Conservation (phyloP, 75 land plant genomes). For the Azolla pinnata region DNA sequence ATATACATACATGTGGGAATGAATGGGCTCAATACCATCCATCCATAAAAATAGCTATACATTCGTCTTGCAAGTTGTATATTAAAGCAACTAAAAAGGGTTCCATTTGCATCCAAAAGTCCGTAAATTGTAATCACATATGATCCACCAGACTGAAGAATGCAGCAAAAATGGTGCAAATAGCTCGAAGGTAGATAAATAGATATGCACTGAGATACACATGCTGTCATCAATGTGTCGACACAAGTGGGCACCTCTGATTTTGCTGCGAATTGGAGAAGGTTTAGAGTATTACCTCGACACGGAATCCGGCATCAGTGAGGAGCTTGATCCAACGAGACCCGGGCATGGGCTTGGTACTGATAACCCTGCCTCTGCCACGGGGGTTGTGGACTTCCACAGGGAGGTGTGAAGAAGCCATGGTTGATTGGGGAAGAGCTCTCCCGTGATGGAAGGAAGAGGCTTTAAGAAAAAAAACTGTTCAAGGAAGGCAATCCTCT, state of each 20-base stretch:
- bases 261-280: neutral
- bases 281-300: constrained; percentile 37
- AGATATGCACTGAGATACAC: neutral
- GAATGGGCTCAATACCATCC: neutral
- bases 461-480: too few species aligned
- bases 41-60: neutral
- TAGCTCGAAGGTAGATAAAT: neutral
- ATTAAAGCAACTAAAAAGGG: too few species aligned
- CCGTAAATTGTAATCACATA: too few species aligned
- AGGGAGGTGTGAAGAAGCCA: constrained; percentile 14
- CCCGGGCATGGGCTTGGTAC: constrained; percentile 97
- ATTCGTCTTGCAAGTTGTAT: too few species aligned
- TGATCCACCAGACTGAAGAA: too few species aligned
- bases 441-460: too few species aligned
- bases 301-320: constrained; percentile 68
- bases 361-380: constrained; percentile 74
- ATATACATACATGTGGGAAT: neutral
- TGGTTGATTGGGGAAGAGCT: too few species aligned
- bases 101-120: too few species aligned
- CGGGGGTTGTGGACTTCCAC: constrained; percentile 83
- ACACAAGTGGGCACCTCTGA: neutral
- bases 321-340: constrained; percentile 82
- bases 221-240: neutral
- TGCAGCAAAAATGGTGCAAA: too few species aligned
- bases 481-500: too few species aligned